A percentile compares a stretch with the other conserved stretches of the same genome.
Evolutionary conservation across 768 basidiomycete genomes (phyloP).

Genomic region (Suillus weaverae): DNA sequence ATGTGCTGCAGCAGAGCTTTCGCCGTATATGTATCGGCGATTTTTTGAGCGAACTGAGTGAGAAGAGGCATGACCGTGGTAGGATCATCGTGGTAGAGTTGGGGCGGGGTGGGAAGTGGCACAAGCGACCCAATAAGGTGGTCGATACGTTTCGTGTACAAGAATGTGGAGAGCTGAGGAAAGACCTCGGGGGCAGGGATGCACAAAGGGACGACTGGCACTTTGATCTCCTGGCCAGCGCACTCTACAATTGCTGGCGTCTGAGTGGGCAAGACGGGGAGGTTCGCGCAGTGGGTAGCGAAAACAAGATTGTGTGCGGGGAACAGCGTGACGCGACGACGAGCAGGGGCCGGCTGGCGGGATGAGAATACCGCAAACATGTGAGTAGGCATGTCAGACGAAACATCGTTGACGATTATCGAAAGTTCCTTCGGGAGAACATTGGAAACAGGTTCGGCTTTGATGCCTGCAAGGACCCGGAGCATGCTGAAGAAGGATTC

Average conservation of each 20-base stretch:
- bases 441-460: conserved; percentile 18
- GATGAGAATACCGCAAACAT: conserved; percentile 33
- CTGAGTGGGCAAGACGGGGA: conserved; percentile 24
- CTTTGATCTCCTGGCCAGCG: conserved; percentile 20
- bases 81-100: conserved; percentile 27
- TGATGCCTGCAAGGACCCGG: conserved; percentile 29
- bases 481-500: conserved; percentile 26
- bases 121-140: conserved; percentile 63
- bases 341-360: conserved; percentile 21
- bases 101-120: conserved; percentile 39
- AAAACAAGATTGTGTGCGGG: conserved; percentile 40
- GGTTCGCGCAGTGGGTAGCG: conserved; percentile 30
- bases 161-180: conserved; percentile 58
- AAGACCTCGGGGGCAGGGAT: conserved; percentile 74
- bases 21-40: conserved; percentile 17
- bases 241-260: conserved; percentile 12
- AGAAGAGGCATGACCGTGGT: conserved; percentile 16
- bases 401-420: conserved; percentile 28
- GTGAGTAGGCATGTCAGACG: conserved; percentile 32
- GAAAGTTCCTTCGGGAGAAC: conserved; percentile 31
- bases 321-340: conserved; percentile 34
- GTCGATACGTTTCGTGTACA: conserved; percentile 66
- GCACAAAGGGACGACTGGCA: conserved; percentile 70
- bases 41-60: conserved; percentile 15
- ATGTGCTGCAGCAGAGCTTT: conserved; percentile 37